Evolutionary conservation across 208 protist species (phyloP).

Genomic region (Crithidia acanthocephali): DNA sequence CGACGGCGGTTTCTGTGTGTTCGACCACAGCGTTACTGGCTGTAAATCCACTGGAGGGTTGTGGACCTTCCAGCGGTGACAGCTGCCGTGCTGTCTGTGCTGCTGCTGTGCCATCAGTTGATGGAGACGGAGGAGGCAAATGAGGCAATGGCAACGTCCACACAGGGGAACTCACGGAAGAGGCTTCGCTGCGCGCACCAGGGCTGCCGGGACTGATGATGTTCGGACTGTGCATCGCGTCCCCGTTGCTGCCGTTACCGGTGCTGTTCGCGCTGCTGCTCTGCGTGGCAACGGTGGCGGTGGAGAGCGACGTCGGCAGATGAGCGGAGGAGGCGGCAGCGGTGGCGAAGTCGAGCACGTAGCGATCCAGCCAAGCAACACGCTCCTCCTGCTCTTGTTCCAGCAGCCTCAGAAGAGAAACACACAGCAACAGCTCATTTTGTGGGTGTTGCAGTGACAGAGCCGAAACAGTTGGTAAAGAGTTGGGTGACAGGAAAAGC

Average conservation of each 20-base stretch:
- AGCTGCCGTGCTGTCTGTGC: neutral
- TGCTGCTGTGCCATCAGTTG: conserved; percentile 2
- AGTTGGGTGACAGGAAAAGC: conserved; percentile 9
- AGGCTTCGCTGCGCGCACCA: conserved; percentile 16
- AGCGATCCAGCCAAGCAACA: conserved; percentile 19
- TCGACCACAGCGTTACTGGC: too few species aligned
- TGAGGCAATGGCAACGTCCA: conserved; percentile 30
- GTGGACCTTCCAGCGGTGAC: neutral
- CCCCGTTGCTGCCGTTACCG: neutral
- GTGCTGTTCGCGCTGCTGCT: neutral
- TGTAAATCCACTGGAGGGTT: neutral
- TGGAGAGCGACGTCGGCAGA: conserved; percentile 1
- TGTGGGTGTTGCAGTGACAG: neutral
- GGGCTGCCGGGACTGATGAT: conserved; percentile 26
- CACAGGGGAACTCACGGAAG: conserved; percentile 12
- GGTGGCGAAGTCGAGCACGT: conserved; percentile 11
- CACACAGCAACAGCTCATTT: neutral
- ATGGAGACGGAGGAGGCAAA: neutral
- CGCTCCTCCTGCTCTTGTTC: conserved; percentile 11
- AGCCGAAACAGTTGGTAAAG: neutral
- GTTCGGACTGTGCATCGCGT: conserved; percentile 19
- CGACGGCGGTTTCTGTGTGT: too few species aligned
- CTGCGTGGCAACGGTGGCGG: neutral
- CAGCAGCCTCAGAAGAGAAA: conserved; percentile 16
- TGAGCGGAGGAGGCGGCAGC: neutral